Base-by-base conservation (phyloP, 192 early-diverging fungal species). In the Gigaspora rosea region DNA sequence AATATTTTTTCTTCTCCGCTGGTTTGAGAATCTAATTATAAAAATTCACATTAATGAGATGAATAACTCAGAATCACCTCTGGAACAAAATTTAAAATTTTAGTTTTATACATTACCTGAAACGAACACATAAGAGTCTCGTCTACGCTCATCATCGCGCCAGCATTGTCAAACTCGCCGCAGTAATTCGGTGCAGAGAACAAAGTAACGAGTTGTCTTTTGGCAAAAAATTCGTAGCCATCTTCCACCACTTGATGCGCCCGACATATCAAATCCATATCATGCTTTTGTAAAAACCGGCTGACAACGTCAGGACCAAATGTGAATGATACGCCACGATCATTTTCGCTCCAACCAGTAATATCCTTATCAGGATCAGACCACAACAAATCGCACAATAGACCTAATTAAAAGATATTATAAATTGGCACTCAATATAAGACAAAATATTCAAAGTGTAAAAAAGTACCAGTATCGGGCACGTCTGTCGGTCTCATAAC, bases 181-280 rank as follows among this genome's bases (percentile, higher is more conserved):
- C 96, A 97, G 78, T 97, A 97, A 80, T 97, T 97, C n/a, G 96
- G 96, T 41, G 95, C 96, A 22, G 93, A 95, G 81, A 98, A 98
- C 75, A 98, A 83, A 9, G 97, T 98, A 52, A 98, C 97, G 52
- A 98, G 81, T 79, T 96, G 94, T 56, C 97, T 89, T 84, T 97
- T 96, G 62, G 95, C 95, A 88, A 98, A 98, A 81, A 98, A 98
- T 82, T 98, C 97, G 79, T 98, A 98, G 16, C 97, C 97, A 83
- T 98, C 97, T 80, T 98, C 97, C 10, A 97, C 96, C 5, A 98
- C 97, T 85, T 97, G 95, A 87, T 98, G 97, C 22, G 97, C 97
- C 72, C 97, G 92, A 85, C 97, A 98, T 80, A 98, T 95, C 78
- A 98, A 85, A 83, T 98, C 97, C 83, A 98, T 87, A 80, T 98